Percentiles rank a stretch among this genome's conserved stretches.
These are phyloP conservation scores for Penicillium flavigenum DNA, from an alignment of 495 filamentous ascomycete genomes.

Conservation along the genomic window DNA sequence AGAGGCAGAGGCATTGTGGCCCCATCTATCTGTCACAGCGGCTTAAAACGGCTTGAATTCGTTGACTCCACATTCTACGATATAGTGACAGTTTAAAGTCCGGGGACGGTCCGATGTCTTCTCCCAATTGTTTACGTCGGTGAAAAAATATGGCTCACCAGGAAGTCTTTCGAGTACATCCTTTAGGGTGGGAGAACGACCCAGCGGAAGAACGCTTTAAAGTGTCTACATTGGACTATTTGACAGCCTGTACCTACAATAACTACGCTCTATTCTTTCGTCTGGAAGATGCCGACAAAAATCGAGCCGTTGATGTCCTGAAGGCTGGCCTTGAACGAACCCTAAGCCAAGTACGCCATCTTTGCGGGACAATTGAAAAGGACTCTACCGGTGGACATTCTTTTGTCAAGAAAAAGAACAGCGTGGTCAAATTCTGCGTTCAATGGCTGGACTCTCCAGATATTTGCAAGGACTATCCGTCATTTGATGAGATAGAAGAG, in stretches of 20 bases:
- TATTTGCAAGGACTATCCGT: conserved; percentile 27
- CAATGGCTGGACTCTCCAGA: conserved; percentile 39
- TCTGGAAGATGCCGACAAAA: conserved; percentile 33
- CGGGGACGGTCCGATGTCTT: no score
- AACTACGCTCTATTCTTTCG: conserved; percentile 42
- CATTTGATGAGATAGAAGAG: conserved; percentile 18
- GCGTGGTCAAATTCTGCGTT: conserved; percentile 41
- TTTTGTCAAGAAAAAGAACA: conserved; percentile 43
- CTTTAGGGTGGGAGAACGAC: conserved; percentile 22
- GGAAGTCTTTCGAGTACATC: conserved; percentile 14
- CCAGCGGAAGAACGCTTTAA: conserved; percentile 26
- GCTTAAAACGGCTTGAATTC: no score
- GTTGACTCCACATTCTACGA: no score
- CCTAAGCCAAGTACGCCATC: conserved; percentile 41
- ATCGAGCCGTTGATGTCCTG: conserved; percentile 25
- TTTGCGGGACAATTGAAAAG: conserved; percentile 46
- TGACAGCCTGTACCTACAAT: conserved; percentile 21
- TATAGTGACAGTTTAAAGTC: no score
- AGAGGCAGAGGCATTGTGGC: no score
- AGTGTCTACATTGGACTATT: conserved; percentile 24
- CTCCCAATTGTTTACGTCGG: no score
- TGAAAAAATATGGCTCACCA: conserved; percentile 11
- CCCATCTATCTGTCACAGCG: no score
- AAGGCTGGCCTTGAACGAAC: conserved; percentile 39
- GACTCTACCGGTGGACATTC: conserved; percentile 32